A percentile compares a stretch with the other conserved stretches of the same genome.
Conservation (phyloP, 352 stramenopile genomes). For the Globisporangium irregulare region DNA sequence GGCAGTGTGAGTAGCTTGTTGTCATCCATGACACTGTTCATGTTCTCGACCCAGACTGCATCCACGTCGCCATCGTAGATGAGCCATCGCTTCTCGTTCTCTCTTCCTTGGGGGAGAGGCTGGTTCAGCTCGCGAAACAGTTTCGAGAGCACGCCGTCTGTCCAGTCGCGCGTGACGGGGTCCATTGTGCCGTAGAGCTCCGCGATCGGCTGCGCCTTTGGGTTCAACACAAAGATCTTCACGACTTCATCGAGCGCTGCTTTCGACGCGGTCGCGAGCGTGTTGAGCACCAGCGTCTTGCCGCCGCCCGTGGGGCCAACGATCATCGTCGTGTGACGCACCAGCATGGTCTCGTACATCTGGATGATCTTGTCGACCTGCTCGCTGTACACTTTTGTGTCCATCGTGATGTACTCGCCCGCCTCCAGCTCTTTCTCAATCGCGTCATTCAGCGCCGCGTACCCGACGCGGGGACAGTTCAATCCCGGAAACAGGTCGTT, state of each 20-base stretch:
- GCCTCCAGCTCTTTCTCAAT: slow-evolving; percentile 84
- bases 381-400: slow-evolving; percentile 74
- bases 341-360: slow-evolving; percentile 96
- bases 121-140: slow-evolving; percentile 94
- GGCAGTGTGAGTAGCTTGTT: slow-evolving; percentile 95
- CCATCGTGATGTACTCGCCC: slow-evolving; percentile 79
- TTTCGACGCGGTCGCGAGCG: slow-evolving; percentile 81
- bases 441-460: slow-evolving; percentile 86
- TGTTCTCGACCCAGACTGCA: slow-evolving; percentile 96
- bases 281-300: slow-evolving; percentile 92
- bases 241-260: slow-evolving; percentile 86
- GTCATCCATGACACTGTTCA: slow-evolving; percentile 98
- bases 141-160: slow-evolving; percentile 92
- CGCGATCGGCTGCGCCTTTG: slow-evolving; percentile 92
- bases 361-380: slow-evolving; percentile 97
- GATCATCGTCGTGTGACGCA: slow-evolving; percentile 96
- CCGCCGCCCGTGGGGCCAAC: slow-evolving; percentile 92
- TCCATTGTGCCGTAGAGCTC: slow-evolving; percentile 96
- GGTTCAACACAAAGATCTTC: slow-evolving; percentile 93
- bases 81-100: slow-evolving; percentile 94
- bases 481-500: slow-evolving; percentile 94
- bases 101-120: slow-evolving; percentile 82
- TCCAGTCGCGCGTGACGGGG: slow-evolving; percentile 94
- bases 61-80: slow-evolving; percentile 97
- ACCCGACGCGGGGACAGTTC: slow-evolving; percentile 91